A percentile compares a stretch with the other conserved stretches of the same genome.
These are phyloP conservation scores for Gentiana macrophylla DNA, from an alignment of 257 asterid species.

Conservation along the genomic window DNA sequence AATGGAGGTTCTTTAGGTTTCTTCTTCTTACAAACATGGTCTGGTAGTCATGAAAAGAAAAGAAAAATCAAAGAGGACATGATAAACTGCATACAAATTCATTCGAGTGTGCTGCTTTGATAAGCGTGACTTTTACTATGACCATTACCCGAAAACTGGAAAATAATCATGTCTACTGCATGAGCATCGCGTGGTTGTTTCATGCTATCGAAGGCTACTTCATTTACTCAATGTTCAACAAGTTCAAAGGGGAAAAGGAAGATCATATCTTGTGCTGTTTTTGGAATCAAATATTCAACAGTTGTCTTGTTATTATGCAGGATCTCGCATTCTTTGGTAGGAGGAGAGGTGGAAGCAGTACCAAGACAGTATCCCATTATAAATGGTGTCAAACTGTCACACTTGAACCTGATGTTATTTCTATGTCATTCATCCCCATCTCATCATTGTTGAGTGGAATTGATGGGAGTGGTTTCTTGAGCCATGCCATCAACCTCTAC, in stretches of 20 bases:
- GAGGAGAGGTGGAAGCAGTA: conserved; percentile 67
- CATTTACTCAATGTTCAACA: background rate
- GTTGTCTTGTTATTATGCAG: conserved; percentile 26
- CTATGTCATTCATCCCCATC: conserved; percentile 65
- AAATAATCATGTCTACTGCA: too few relatives aligned
- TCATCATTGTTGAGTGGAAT: conserved; percentile 67
- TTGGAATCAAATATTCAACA: background rate
- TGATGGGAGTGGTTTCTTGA: conserved; percentile 72
- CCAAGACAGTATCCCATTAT: conserved; percentile 37
- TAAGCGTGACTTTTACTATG: too few relatives aligned
- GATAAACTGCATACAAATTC: too few relatives aligned
- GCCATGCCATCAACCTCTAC: conserved; percentile 72
- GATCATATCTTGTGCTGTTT: background rate
- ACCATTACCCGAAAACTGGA: too few relatives aligned
- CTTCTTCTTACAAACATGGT: too few relatives aligned
- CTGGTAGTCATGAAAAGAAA: too few relatives aligned
- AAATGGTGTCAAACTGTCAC: conserved; percentile 73
- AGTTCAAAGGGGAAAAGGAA: background rate
- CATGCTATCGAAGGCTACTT: background rate
- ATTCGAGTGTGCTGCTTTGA: too few relatives aligned
- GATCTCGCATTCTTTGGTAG: conserved; percentile 60
- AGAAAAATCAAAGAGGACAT: too few relatives aligned
- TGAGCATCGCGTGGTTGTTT: too few relatives aligned
- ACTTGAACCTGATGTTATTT: conserved; percentile 67
- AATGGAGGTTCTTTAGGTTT: too few relatives aligned